Conservation (phyloP, 306 rosid genomes). For the Morella rubra region DNA sequence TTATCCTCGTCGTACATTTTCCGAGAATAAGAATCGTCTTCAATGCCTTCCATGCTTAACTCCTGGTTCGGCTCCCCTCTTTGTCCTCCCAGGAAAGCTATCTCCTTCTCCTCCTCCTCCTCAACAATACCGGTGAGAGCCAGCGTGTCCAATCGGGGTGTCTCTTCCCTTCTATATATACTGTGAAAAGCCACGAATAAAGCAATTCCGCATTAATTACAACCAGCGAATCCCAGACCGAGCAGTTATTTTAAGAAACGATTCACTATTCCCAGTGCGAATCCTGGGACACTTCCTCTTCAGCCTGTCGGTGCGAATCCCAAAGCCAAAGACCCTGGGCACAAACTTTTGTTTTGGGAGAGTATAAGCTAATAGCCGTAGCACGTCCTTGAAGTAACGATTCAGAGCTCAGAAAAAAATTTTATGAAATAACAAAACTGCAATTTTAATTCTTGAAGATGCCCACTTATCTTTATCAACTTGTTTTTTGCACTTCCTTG, state of each 20-base stretch:
- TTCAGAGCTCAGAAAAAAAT: no score
- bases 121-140: conserved; percentile 14
- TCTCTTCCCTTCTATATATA: conserved; percentile 4
- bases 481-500: no score
- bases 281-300: background rate
- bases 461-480: no score
- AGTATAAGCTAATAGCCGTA: no score
- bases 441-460: no score
- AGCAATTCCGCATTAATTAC: background rate
- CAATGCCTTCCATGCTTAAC: conserved; percentile 13
- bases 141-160: conserved; percentile 16
- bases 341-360: no score
- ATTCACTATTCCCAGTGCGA: background rate
- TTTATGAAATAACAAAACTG: no score
- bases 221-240: conserved; percentile 1
- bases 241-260: background rate
- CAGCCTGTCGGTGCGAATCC: background rate
- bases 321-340: no score
- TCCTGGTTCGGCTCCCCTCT: background rate
- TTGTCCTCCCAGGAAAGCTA: conserved; percentile 6
- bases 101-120: background rate
- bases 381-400: no score
- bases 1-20: conserved; percentile 30
- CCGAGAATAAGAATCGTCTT: conserved; percentile 13
- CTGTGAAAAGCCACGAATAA: background rate